Evolutionary conservation across 2,329 filamentous ascomycete species (phyloP), one percentile per base, ranked within the genome.

Genomic region (Aspergillus aculeatinus): DNA sequence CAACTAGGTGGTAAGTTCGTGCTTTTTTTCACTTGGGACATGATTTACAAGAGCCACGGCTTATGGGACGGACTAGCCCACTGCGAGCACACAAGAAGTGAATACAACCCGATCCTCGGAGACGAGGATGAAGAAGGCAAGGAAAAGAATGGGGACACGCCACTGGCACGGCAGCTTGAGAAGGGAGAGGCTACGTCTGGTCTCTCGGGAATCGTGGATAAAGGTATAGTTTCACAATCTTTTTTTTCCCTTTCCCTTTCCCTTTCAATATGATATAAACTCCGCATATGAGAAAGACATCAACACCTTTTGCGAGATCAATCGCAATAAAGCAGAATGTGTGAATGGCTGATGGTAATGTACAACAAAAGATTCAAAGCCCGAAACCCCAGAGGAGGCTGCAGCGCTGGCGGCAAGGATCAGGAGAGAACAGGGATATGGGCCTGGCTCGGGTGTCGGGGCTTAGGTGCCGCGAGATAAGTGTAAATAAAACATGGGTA

Each of bases 381-480:
- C 75, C 56, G 72, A 76, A 60, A 75, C 68, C 57, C 67, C 76
- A 62, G 73, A 72, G 23, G 72, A 76, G 61, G 74, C 72, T 50
- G 72, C 73, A 59, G 27, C 53, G 53, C 53, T 55, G 42, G 67
- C 73, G 55, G 77, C 69, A 61, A 75, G 77, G 66, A 73, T 74
- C 69, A 79, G 83, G 70, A 76, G 76, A 68, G 76, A 76, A 70
- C 81, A 84, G 71, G 82, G 82, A 33, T 85, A 86, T 76, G 83
- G 82, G 19, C 78, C 76, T 65, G 76, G 84, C 76, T 77, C 81
- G 74, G 80, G 76, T 51, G 77, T 87, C 73, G 85, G 85, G 39
- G 85, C 79, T 60, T 85, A 72, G 57, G 58, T 54, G 66, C 61
- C 58, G 56, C 55, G 55, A 52, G 50, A 55, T 47, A 55, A 57